A percentile compares a stretch with the other conserved stretches of the same genome.
These are phyloP conservation scores for Moesziomyces sp. DNA, from an alignment of 1,284 basidiomycete genomes.

Conservation along the genomic window DNA sequence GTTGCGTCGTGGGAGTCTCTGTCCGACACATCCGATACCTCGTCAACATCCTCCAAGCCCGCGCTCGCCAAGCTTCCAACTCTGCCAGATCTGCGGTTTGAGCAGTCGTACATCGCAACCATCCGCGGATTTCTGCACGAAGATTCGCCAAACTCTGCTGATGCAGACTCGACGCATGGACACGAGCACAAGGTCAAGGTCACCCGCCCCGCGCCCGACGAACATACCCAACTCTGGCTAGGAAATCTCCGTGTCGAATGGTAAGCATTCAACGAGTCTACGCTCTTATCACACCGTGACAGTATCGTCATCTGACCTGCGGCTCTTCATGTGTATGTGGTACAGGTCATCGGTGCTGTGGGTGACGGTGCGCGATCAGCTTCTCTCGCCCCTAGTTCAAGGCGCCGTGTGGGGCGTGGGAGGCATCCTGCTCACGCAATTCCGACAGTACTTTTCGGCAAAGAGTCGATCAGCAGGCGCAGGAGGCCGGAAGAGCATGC, in stretches of 20 bases:
- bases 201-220: constrained; percentile 16
- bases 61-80: constrained; percentile 21
- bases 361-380: constrained; percentile 59
- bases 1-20: constrained; percentile 12
- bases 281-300: too few relatives aligned
- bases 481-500: not conserved
- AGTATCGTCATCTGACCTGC: too few relatives aligned
- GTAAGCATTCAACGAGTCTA: constrained; percentile 25
- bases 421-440: constrained; percentile 41
- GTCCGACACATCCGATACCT: constrained; percentile 11
- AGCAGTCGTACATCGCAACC: constrained; percentile 59
- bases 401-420: constrained; percentile 57
- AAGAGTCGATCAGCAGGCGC: constrained; percentile 4
- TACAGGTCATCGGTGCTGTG: constrained; percentile 55
- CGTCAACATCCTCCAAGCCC: constrained; percentile 4
- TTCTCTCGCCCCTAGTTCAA: constrained; percentile 58
- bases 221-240: constrained; percentile 52
- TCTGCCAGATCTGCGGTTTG: constrained; percentile 60
- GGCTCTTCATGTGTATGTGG: too few relatives aligned
- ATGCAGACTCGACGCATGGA: constrained; percentile 7
- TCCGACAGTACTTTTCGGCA: constrained; percentile 34
- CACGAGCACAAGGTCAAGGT: constrained; percentile 30
- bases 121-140: constrained; percentile 55
- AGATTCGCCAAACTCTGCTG: constrained; percentile 8
- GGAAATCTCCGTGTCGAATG: constrained; percentile 58